phyloP scores from a whole-genome alignment of 1,284 basidiomycete genomes.

The Sporisorium exsertum region DNA sequence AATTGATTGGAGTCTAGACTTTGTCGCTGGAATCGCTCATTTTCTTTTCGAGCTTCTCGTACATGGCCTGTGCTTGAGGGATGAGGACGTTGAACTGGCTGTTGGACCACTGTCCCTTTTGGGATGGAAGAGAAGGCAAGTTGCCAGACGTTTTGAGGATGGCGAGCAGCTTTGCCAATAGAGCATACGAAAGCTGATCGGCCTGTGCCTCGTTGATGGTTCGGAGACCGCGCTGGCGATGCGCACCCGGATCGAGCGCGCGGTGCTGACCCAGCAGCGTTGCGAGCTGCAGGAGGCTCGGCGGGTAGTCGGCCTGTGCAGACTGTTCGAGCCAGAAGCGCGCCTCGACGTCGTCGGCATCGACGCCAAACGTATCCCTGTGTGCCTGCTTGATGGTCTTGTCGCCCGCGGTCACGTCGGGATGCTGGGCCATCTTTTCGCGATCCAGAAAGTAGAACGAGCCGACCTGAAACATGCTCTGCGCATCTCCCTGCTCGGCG shows the following conservation, averaged over 20 bases:
- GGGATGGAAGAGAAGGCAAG: conserved; percentile 40
- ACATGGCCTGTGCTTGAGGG: conserved; percentile 47
- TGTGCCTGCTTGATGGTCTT: conserved; percentile 51
- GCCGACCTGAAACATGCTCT: conserved; percentile 61
- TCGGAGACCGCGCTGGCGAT: conserved; percentile 19
- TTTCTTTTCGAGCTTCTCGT: conserved; percentile 42
- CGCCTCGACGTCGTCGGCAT: conserved; percentile 53
- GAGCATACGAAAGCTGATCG: conserved; percentile 42
- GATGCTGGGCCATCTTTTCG: conserved; percentile 42
- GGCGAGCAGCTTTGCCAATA: conserved; percentile 43
- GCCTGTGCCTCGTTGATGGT: conserved; percentile 31
- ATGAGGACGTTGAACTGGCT: conserved; percentile 45
- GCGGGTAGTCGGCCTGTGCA: conserved; percentile 41
- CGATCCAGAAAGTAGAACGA: conserved; percentile 52
- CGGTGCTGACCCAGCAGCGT: conserved; percentile 39
- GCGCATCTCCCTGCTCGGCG: conserved; percentile 57
- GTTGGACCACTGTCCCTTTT: conserved; percentile 50
- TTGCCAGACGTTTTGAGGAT: conserved; percentile 49
- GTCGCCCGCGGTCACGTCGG: conserved; percentile 30
- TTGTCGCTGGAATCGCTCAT: conserved; percentile 20
- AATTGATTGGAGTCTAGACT: not conserved
- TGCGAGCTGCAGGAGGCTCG: conserved; percentile 43
- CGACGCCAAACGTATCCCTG: conserved; percentile 48
- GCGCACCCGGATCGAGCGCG: conserved; percentile 20
- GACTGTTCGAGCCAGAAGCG: conserved; percentile 57